Evolutionary conservation across 257 asterid genomes (phyloP), one percentile per base, ranked within the genome.

Genomic region (Scutellaria barbata): DNA sequence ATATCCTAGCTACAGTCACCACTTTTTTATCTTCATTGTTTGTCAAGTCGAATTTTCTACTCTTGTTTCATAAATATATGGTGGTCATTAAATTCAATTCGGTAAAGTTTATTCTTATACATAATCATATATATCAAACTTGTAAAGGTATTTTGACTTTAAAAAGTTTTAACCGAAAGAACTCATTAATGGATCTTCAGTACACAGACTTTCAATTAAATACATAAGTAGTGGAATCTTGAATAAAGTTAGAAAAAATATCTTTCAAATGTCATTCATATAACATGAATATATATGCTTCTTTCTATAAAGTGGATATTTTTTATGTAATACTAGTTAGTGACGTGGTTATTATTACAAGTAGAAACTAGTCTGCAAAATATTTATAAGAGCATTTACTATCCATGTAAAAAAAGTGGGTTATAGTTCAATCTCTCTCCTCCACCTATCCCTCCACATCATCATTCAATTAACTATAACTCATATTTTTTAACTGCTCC

Each of bases 221-320:
- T 37, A 60, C 39, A 14, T 57, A 33, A 4, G 40, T 8, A 43
- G 48, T 43, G 47, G 1, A 8, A 35, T 57, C 10, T 39, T 39
- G 43, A 40, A 37, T 48, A 42, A 69, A 45, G 74, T 53, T n/a
- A 41, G 30, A 17, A 37, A 39, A 41, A 25, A 22, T 55, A 57
- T 57, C 41, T 41, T 69, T 43, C 2, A 22, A 69, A 42, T 22
- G 46, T 6, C 39, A 47, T 35, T 35, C 12, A 25, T n/a, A n/a
- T n/a, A n/a, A n/a, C 52, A 52, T 14, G 16, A 0, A 18, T 30
- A 30, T 2, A 30, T 0, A 30, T 2, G 4, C 5, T 30, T 30
- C 35, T 30, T 2, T 30, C 35, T 30, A 30, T 52, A 8, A 48
- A 40, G 51, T 18, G 22, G 69, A 17, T n/a, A 14, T 14, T 53